A percentile compares a stretch with the other conserved stretches of the same genome.
These are phyloP conservation scores for Chaetomium cochliodes DNA, from an alignment of 495 filamentous ascomycete genomes.

Conservation along the genomic window DNA sequence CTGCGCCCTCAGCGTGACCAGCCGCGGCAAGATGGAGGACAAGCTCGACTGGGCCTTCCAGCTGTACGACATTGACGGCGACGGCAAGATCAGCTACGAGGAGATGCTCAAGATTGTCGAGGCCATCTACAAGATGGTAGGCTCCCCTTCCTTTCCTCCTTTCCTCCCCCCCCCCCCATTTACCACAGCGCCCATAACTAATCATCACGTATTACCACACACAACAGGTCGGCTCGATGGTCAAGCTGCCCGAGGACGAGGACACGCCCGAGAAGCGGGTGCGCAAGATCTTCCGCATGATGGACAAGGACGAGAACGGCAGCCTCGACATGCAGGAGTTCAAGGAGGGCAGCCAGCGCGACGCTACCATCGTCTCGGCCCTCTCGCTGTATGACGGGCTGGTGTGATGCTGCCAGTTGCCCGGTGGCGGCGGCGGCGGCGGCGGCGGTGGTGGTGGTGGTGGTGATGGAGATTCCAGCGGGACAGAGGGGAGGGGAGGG, in stretches of 20 bases:
- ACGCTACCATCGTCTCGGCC: conserved; percentile 98
- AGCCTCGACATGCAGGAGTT: conserved; percentile 93
- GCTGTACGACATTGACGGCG: conserved; percentile 97
- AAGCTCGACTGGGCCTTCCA: conserved; percentile 99
- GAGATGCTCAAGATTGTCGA: conserved; percentile 99
- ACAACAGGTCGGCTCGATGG: conserved; percentile 93
- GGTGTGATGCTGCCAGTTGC: conserved; percentile 52
- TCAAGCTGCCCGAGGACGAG: conserved; percentile 96
- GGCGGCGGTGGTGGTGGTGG: not conserved
- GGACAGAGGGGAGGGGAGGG: too few species aligned
- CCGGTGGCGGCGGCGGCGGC: not conserved
- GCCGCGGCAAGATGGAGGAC: conserved; percentile 97
- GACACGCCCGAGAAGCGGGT: conserved; percentile 99
- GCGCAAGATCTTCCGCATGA: conserved; percentile 98
- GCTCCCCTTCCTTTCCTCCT: conserved; percentile 15
- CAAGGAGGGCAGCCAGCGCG: conserved; percentile 97
- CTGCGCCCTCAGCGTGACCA: conserved; percentile 95
- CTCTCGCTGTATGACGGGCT: conserved; percentile 94
- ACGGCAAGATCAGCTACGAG: conserved; percentile 97
- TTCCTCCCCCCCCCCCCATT: too few species aligned
- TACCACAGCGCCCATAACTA: not conserved
- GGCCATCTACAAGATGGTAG: conserved; percentile 99
- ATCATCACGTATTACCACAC: too few species aligned
- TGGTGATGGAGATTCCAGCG: too few species aligned
- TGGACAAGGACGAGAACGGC: conserved; percentile 99